Evolutionary conservation across 2,329 filamentous ascomycete genomes (phyloP).

Genomic region (Hypoxylon sp.): DNA sequence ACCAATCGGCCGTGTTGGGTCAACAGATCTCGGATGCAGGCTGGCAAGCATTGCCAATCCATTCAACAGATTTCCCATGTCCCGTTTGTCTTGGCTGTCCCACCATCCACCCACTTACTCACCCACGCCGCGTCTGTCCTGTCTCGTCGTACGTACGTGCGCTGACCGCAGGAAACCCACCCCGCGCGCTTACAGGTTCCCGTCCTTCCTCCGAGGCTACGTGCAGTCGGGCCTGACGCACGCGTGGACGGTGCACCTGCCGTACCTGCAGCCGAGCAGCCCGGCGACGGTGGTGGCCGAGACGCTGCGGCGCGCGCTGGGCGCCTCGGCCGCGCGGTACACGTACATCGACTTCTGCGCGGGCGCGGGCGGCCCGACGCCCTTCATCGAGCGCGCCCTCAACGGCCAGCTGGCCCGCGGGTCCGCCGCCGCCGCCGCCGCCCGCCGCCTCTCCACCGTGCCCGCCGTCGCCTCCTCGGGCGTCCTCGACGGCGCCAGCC

Average conservation of each 20-base stretch:
- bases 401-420: constrained; percentile 53
- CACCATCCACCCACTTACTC: too few species aligned
- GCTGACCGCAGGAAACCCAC: neutral
- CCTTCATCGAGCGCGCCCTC: constrained; percentile 66
- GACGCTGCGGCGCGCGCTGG: constrained; percentile 61
- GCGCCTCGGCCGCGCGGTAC: constrained; percentile 57
- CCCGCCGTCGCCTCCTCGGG: constrained; percentile 13
- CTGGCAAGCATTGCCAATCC: neutral
- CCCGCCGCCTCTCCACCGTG: too few species aligned
- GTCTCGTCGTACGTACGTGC: neutral
- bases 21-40: constrained; percentile 14
- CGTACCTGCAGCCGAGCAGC: constrained; percentile 63
- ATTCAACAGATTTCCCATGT: constrained; percentile 23
- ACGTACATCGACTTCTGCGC: constrained; percentile 80
- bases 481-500: constrained; percentile 7
- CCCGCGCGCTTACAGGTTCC: constrained; percentile 68
- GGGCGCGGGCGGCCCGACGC: constrained; percentile 75
- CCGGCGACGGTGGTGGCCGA: constrained; percentile 68
- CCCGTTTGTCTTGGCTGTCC: constrained; percentile 13
- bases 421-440: constrained; percentile 12
- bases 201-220: constrained; percentile 67
- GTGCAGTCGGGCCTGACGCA: constrained; percentile 71
- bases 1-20: constrained; percentile 23
- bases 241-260: constrained; percentile 68
- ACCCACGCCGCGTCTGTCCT: neutral